phyloP scores from a whole-genome alignment of 495 filamentous ascomycete species.

The Mycothermus thermophilus region DNA sequence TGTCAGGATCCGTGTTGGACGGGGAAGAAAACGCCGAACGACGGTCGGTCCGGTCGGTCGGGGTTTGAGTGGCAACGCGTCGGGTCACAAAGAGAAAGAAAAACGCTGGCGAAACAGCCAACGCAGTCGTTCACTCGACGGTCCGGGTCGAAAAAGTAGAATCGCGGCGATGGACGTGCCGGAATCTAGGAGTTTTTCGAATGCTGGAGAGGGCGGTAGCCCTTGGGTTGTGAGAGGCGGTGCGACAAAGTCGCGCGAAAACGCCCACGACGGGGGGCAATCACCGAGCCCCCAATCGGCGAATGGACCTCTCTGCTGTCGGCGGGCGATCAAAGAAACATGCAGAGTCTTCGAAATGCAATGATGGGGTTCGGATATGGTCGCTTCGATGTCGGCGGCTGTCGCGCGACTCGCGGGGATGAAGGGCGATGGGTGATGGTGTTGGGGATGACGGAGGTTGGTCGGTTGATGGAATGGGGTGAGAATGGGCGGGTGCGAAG shows the following conservation, averaged over 20 bases:
- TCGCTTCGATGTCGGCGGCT: conserved; percentile 6
- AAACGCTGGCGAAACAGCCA: too few species aligned
- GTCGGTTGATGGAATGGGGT: not conserved
- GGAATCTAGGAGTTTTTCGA: not conserved
- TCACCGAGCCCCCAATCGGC: conserved; percentile 10
- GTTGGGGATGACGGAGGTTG: not conserved
- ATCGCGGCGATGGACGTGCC: too few species aligned
- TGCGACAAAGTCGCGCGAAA: conserved; percentile 31
- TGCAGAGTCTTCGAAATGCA: not conserved
- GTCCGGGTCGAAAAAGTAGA: too few species aligned
- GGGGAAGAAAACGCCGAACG: conserved; percentile 11
- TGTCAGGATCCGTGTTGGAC: conserved; percentile 2
- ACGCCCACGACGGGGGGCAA: conserved; percentile 19
- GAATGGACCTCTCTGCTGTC: conserved; percentile 12
- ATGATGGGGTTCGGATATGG: conserved; percentile 1
- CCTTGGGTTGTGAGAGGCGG: too few species aligned
- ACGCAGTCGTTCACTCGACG: too few species aligned
- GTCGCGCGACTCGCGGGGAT: conserved; percentile 18
- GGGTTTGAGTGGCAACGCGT: too few species aligned
- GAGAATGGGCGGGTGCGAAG: not conserved
- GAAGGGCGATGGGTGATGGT: conserved; percentile 14
- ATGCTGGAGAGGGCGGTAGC: conserved; percentile 11
- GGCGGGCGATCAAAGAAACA: conserved; percentile 9
- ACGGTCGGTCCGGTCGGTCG: conserved; percentile 3
- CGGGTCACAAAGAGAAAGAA: too few species aligned